Evolutionary conservation across 1,284 basidiomycete genomes (phyloP), one percentile per base, ranked within the genome.

Genomic region (Grifola frondosa): DNA sequence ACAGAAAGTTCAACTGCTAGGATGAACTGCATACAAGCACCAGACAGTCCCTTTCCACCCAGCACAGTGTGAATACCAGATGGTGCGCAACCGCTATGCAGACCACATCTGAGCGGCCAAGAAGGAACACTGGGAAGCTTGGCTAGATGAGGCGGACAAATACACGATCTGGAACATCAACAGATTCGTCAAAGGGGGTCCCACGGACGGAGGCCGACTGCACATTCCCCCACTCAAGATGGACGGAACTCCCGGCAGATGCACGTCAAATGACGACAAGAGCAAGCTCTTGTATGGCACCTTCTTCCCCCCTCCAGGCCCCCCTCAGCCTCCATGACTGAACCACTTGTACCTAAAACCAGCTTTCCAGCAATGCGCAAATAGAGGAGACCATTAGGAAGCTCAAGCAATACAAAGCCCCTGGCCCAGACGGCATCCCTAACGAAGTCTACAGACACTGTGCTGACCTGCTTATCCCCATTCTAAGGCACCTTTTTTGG

Each of bases 171-270:
- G 66, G 65, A 62, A 44, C 0, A 63, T 64, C 1, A 63, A 63
- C 44, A 51, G 50, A 15, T 68, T 61, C 31, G 49, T 65, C 3
- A 56, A 53, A 6, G 35, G 25, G 0, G 54, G 59, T 1, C 29
- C 56, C 0, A 46, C 60, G 0, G 67, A 73, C 37, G 63, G 66
- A 5, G 59, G 65, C 0, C 40, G 48, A 17, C 38, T 63, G 0
- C 40, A 61, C 5, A 59, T 73, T 6, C 71, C 68, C 53, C 58
- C n/a, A n/a, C n/a, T n/a, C n/a, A n/a, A n/a, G n/a, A n/a, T n/a
- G n/a, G 23, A 41, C 7, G 20, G 35, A 33, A 1, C 54, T 48
- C 43, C 20, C 0, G 60, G 68, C 0, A 40, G 44, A 7, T 29
- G 22, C 25, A 39, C 21, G 2, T 8, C 25, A 0, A 67, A 70